Conservation (phyloP, 495 filamentous ascomycete genomes). For the Xylaria telfairii region DNA sequence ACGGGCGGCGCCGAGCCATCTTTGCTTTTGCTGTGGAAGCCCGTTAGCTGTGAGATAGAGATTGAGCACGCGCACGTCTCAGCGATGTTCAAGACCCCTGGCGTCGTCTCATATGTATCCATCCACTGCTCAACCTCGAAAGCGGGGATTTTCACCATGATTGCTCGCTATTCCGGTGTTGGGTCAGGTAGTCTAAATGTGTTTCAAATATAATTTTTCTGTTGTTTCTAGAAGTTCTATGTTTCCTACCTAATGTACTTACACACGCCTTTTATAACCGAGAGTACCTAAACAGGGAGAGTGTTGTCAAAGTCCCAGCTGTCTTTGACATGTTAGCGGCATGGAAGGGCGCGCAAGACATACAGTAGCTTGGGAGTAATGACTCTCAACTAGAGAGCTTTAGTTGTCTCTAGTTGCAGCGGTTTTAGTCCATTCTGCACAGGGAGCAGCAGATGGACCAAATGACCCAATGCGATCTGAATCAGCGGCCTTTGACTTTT, state of each 20-base stretch:
- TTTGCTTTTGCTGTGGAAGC: conserved; percentile 60
- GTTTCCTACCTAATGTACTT: background rate
- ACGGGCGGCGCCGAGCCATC: conserved; percentile 28
- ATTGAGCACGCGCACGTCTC: conserved; percentile 87
- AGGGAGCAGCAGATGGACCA: background rate
- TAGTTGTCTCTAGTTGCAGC: background rate
- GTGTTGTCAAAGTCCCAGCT: background rate
- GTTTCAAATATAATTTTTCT: background rate
- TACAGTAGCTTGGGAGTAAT: background rate
- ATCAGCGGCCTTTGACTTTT: background rate
- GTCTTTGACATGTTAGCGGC: conserved; percentile 1
- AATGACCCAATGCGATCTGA: background rate
- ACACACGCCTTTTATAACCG: background rate
- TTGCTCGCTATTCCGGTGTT: conserved; percentile 25
- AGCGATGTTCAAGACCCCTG: conserved; percentile 78
- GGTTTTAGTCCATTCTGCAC: background rate
- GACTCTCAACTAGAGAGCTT: background rate
- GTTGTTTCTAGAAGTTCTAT: background rate
- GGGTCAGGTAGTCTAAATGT: background rate
- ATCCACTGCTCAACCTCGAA: conserved; percentile 95
- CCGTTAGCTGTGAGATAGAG: conserved; percentile 73
- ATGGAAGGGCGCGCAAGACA: conserved; percentile 12
- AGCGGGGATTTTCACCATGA: conserved; percentile 71
- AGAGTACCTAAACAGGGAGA: background rate
- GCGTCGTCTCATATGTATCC: conserved; percentile 77